Evolutionary conservation across 1,139 yeast genomes (phyloP), one percentile per base, ranked within the genome.

Genomic region (Hansenula lynferdii): DNA sequence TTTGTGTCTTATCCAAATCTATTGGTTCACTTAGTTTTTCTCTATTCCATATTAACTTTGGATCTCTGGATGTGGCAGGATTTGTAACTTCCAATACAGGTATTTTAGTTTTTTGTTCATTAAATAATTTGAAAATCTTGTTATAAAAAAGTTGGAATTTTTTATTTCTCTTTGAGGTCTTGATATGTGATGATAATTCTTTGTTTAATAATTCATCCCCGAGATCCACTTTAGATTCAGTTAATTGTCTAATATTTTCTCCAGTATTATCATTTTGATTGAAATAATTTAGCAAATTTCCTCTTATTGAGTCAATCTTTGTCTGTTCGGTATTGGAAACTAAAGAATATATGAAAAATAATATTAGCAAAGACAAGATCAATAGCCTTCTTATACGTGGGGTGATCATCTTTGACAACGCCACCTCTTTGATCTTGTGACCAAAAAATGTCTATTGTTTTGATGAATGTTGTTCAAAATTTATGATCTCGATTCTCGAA

Each of bases 1-100:
- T 55, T 45, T 80, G 77, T 1, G 60, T 61, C 1, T 59, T 57
- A n/a, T 70, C 64, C 24, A 86, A 60, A 42, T 72, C 28, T 21
- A 52, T 29, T 21, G 35, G 48, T 17, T 40, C 35, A 8, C 34
- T 18, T 9, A 52, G 38, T 25, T 42, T 38, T 14, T 36, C 20
- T 28, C 41, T 42, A 11, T 38, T 44, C 43, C 44, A 47, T 2
- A 30, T 18, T 10, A 47, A 29, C 4, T 44, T 22, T 10, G 42
- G 42, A 28, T 44, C 44, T 15, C 45, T 48, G 27, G 44, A 41
- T 3, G 42, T 39, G 2, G 51, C 41, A 12, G 35, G 28, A 19
- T 32, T 44, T 1, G 24, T 34, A 6, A 42, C 33, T 8, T 38
- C 29, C 2, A 46, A 24, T 3, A 23, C 28, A 11, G 55, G 51